Evolutionary conservation across 169 alveolate species (phyloP), one percentile per base, ranked within the genome.

Genomic region (Plasmodium inui): DNA sequence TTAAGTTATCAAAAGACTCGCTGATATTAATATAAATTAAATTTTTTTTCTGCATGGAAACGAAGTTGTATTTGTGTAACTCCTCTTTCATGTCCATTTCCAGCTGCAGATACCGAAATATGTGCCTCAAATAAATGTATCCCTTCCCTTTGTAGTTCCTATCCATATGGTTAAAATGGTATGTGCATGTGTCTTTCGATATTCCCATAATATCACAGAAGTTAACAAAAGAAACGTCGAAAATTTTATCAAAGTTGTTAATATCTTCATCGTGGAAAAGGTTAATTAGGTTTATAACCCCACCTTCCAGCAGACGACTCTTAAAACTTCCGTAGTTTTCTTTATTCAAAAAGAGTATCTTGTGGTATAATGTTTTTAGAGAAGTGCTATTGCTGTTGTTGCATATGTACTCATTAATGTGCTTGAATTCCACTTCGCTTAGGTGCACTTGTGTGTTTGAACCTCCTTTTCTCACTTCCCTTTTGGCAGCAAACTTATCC

Each of bases 201-300:
- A 91, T 91, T 19, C 95, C 95, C 37, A 91, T 19, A n/a, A 82
- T 50, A 28, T 91, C 95, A 71, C 91, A 81, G 76, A 91, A 91
- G 71, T 91, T 91, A 44, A 91, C 95, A 91, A 91, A 91, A 34
- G 95, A 82, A 12, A 91, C 92, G 30, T 50, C 84, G 57, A 91
- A 91, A 14, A 91, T 91, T 91, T 91, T 91, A 37, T 91, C 95
- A 81, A 81, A 91, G 53, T 71, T 55, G 74, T 82, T 80, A 37
- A 91, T 32, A 44, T 91, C 91, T 71, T 91, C 92, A 91, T 91
- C 95, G 39, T 81, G 84, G 74, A 91, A 82, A 70, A 82, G 39
- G 76, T 91, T 91, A 50, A 91, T 91, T 82, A 91, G 78, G 55
- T 91, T 91, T 32, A 91, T 53, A 12, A 78, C 84, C 26, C 95